Conservation (phyloP, 2,329 filamentous ascomycete species). For the Elsinoe australis region DNA sequence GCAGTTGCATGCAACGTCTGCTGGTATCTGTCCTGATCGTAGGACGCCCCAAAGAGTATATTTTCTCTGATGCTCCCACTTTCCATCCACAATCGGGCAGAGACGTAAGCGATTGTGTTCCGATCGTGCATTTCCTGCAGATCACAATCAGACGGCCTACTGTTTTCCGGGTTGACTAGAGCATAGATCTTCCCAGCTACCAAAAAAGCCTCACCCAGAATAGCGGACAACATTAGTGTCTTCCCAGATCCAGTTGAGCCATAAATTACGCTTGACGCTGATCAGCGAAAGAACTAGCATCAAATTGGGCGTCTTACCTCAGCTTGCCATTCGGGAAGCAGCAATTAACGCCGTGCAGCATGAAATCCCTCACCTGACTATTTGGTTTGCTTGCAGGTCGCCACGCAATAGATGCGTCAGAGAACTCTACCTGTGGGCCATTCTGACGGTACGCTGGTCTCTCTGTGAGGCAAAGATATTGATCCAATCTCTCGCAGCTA, state of each 20-base stretch:
- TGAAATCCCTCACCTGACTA: background rate
- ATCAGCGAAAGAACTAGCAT: too few relatives aligned
- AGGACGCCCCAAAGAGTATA: conserved; percentile 1
- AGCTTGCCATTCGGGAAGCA: background rate
- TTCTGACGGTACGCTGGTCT: background rate
- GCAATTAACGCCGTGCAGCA: background rate
- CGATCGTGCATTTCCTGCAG: background rate
- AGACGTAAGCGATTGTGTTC: background rate
- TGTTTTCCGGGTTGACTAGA: too few relatives aligned
- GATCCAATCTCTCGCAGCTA: background rate
- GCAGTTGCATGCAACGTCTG: background rate
- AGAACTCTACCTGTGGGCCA: background rate
- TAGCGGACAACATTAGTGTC: background rate
- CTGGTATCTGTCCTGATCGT: background rate
- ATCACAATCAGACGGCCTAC: too few relatives aligned
- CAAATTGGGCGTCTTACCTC: background rate
- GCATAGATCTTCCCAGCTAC: too few relatives aligned
- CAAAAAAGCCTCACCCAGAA: background rate
- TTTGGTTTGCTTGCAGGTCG: background rate
- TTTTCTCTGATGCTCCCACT: background rate
- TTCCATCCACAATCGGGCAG: background rate
- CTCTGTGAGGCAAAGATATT: background rate
- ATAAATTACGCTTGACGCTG: background rate
- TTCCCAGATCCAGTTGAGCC: background rate
- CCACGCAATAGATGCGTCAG: background rate